Evolutionary conservation across 2,329 filamentous ascomycete species (phyloP), one percentile per base, ranked within the genome.

Genomic region (Lachnellula arida): DNA sequence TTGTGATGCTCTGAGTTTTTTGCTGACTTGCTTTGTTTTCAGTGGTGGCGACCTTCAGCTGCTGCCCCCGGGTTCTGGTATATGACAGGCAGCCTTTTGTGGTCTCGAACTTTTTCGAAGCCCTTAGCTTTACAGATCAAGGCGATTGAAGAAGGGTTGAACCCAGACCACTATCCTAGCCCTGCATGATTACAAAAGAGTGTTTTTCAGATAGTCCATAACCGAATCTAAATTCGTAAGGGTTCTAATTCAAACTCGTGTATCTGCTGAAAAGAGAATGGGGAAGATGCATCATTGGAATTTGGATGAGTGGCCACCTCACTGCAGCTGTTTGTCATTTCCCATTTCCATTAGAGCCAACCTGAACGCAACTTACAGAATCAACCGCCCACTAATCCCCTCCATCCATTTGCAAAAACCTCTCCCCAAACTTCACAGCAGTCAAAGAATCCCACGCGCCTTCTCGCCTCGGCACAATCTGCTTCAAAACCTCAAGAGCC

Each of bases 81-180:
- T 4, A 42, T 42, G 39, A 42, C 39, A 42, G 39, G 39, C 39
- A 42, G 39, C 9, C 17, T 42, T 42, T 15, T 42, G 8, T 42
- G 39, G 39, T 72, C 67, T 42, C 66, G 73, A 34, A 69, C 71
- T 43, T 72, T 71, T 53, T 73, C 71, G 3, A 58, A 64, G 25
- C 65, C 70, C 34, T 60, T 75, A 51, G 73, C 72, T 2, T 47
- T 75, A 54, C 73, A 76, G 62, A 75, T 76, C 57, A 70, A 71
- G 46, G 72, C 72, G 4, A 56, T 66, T 4, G 47, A 49, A 37
- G 47, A 49, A 49, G 47, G 47, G 15, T 49, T 49, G 17, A 22
- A 42, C 15, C 2, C 15, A 42, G 39, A 42, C 15, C 17, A 42
- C 17, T 42, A 32, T 32, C 4, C 28, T 12, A 32, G 28, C 28